A percentile compares a stretch with the other conserved stretches of the same genome.
These are phyloP conservation scores for Globisporangium cederbergense DNA, from an alignment of 352 stramenopile species.

Conservation along the genomic window DNA sequence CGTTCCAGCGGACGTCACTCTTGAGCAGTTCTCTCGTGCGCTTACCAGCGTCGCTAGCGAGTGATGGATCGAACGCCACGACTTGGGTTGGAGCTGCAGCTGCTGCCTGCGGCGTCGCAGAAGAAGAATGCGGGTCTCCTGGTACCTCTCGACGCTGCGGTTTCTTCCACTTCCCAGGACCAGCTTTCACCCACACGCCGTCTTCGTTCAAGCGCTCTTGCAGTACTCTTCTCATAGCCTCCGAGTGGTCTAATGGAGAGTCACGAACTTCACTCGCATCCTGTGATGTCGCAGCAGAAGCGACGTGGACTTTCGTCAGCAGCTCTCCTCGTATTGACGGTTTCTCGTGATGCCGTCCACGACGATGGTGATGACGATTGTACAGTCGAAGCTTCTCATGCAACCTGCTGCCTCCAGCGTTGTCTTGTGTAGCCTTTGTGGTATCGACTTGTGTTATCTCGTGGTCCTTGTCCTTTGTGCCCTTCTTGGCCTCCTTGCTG, in stretches of 20 bases:
- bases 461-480: neutral
- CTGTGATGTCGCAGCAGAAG: neutral
- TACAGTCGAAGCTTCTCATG: neutral
- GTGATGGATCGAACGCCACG: slow-evolving; percentile 8
- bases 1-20: slow-evolving; percentile 28
- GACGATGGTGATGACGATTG: neutral
- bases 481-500: slow-evolving; percentile 15
- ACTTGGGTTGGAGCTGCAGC: slow-evolving; percentile 12
- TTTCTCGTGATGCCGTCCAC: neutral
- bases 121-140: neutral
- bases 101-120: neutral
- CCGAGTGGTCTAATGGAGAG: neutral
- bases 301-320: slow-evolving; percentile 6
- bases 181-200: slow-evolving; percentile 24
- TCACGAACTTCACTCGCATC: neutral
- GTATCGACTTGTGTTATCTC: neutral
- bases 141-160: slow-evolving; percentile 5
- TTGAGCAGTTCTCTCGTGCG: slow-evolving; percentile 24
- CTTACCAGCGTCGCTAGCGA: neutral
- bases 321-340: neutral
- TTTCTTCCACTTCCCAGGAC: slow-evolving; percentile 25
- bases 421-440: neutral
- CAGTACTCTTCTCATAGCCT: neutral
- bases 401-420: neutral
- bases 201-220: slow-evolving; percentile 2